Percentiles rank a stretch among this genome's conserved stretches.
phyloP scores from a whole-genome alignment of 352 stramenopile species.

The Phytophthora sojae region DNA sequence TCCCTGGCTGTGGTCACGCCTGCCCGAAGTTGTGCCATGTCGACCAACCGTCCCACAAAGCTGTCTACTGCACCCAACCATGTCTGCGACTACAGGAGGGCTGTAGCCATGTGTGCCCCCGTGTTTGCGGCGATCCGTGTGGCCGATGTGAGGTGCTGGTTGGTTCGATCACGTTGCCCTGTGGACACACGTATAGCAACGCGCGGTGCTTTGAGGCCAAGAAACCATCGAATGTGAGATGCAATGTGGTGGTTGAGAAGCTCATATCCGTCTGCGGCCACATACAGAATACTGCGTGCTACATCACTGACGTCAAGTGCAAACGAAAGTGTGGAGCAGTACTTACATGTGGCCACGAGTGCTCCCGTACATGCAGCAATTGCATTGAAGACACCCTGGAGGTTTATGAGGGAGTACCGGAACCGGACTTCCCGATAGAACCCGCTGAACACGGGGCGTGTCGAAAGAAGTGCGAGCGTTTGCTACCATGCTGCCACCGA shows the following conservation, averaged over 20 bases:
- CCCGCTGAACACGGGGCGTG: slow-evolving; percentile 58
- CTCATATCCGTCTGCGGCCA: slow-evolving; percentile 43
- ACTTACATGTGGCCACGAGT: slow-evolving; percentile 50
- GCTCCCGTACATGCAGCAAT: slow-evolving; percentile 43
- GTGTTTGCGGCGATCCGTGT: slow-evolving; percentile 67
- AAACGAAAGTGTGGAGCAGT: slow-evolving; percentile 25
- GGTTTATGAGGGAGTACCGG: slow-evolving; percentile 20
- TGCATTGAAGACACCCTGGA: slow-evolving; percentile 45
- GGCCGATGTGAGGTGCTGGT: slow-evolving; percentile 56
- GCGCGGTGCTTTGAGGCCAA: slow-evolving; percentile 42
- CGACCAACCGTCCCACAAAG: slow-evolving; percentile 52
- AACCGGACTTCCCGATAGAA: slow-evolving; percentile 39
- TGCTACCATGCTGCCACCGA: slow-evolving; percentile 69
- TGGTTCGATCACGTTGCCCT: slow-evolving; percentile 49
- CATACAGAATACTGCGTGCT: slow-evolving; percentile 21
- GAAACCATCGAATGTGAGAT: slow-evolving; percentile 28
- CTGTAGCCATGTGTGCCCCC: slow-evolving; percentile 62
- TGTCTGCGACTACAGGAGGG: slow-evolving; percentile 57
- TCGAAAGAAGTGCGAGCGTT: slow-evolving; percentile 65
- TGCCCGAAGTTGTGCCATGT: slow-evolving; percentile 74
- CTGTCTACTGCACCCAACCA: slow-evolving; percentile 61
- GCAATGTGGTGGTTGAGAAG: slow-evolving; percentile 36
- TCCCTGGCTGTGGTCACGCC: slow-evolving; percentile 53
- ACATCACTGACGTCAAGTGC: slow-evolving; percentile 23
- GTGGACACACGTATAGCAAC: slow-evolving; percentile 57